Conservation (phyloP, 768 basidiomycete genomes). For the Pholiota microspora region DNA sequence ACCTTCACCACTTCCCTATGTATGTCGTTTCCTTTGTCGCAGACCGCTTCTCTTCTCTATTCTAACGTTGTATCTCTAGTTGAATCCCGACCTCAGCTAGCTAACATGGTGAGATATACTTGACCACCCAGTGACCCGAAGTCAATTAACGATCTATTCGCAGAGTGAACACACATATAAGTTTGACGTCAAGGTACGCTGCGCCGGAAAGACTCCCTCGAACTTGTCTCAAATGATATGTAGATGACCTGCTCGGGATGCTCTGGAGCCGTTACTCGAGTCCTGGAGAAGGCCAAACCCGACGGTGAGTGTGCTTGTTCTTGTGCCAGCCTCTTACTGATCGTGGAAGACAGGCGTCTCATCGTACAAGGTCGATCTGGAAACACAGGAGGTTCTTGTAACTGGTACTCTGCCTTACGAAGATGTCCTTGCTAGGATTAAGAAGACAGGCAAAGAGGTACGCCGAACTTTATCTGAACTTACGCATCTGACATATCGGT, state of each 20-base stretch:
- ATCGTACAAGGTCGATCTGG: slow-evolving; percentile 60
- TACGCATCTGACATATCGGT: not conserved
- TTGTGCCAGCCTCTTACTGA: not conserved
- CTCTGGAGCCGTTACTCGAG: slow-evolving; percentile 78
- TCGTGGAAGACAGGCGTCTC: slow-evolving; percentile 43
- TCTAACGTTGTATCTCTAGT: not conserved
- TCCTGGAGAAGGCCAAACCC: slow-evolving; percentile 65
- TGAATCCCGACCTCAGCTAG: not conserved
- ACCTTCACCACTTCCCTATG: not conserved
- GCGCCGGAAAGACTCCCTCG: not conserved
- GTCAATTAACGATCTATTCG: slow-evolving; percentile 2
- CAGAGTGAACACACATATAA: slow-evolving; percentile 54
- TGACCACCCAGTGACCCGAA: not conserved
- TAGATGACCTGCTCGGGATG: slow-evolving; percentile 90
- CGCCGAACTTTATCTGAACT: slow-evolving; percentile 10
- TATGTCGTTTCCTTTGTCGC: not conserved
- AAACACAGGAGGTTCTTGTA: slow-evolving; percentile 72
- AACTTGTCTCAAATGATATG: not conserved
- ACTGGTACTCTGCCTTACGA: slow-evolving; percentile 61
- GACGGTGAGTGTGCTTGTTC: slow-evolving; percentile 24
- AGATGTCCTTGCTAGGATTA: slow-evolving; percentile 65
- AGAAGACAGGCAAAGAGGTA: slow-evolving; percentile 93
- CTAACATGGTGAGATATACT: slow-evolving; percentile 7
- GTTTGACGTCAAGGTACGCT: slow-evolving; percentile 77
- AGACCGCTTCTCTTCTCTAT: not conserved